Evolutionary conservation across 352 stramenopile species (phyloP), one percentile per base, ranked within the genome.

Genomic region (Aphanomyces invadans): DNA sequence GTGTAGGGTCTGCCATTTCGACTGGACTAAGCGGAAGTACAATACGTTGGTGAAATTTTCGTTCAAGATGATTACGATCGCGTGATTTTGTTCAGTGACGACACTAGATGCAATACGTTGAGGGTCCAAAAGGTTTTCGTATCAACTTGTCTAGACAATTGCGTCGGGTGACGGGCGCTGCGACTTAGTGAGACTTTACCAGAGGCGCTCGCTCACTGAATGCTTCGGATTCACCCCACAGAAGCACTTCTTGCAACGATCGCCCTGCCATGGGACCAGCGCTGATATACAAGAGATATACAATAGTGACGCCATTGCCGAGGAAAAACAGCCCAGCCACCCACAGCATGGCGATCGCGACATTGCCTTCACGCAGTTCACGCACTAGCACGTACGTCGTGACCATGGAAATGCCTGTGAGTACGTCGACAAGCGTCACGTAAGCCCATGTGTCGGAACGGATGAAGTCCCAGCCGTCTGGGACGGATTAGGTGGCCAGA

Each of bases 351-450:
- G 49, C 25, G 19, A 2, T 29, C 12, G 36, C n/a, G 49, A 57
- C 19, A 19, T 64, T 64, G 55, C n/a, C 55, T 32, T 33, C 39
- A 38, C 36, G 55, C 10, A 64, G 38, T 49, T 64, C 55, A 15
- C 55, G 55, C 36, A 64, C 55, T 21, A 64, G 10, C 2, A 64
- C 39, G 26, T 64, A 64, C n/a, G 55, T 64, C 2, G 38, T 25
- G 28, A 64, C 55, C 55, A 64, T 64, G 32, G 32, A 28, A 25
- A 64, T 52, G 39, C 55, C 55, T 17, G 55, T 64, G 32, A 45
- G 23, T 11, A 64, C 55, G 26, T 64, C 55, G 23, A 64, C 38
- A 5, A 64, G 23, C 4, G 55, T 64, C 12, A 64, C 55, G 25
- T 64, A 64, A 7, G 33, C 36, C 55, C 55, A 64, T 9, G 55